Conservation (phyloP, 192 early-diverging fungal genomes). For the Coemansia sp. region DNA sequence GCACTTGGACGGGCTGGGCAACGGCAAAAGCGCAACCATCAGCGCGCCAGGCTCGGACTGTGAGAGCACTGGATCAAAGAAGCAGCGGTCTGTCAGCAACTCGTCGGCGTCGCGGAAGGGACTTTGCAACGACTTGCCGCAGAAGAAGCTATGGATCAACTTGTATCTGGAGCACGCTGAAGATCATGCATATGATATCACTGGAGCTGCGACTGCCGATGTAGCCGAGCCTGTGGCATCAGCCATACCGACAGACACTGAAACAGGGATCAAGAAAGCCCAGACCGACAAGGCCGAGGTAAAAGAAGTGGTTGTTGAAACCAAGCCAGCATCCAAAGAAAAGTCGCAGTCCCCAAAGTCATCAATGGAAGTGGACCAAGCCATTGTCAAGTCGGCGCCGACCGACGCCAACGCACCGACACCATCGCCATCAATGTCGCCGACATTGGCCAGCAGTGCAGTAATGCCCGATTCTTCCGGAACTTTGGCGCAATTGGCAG, state of each 20-base stretch:
- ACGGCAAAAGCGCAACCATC: background rate
- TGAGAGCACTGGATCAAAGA: slow-evolving; percentile 17
- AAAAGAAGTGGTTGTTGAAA: background rate
- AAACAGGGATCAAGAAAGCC: background rate
- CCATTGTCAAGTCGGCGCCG: slow-evolving; percentile 28
- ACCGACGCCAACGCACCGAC: slow-evolving; percentile 46
- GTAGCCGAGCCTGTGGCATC: background rate
- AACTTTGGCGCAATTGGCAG: background rate
- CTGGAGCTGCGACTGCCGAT: background rate
- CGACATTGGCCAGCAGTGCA: background rate
- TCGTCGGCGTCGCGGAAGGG: background rate
- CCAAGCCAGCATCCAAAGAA: background rate
- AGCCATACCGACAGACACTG: background rate
- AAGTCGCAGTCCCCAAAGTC: background rate
- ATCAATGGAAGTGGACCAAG: background rate
- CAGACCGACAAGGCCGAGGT: background rate
- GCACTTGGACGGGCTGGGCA: background rate
- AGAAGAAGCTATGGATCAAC: slow-evolving; percentile 54
- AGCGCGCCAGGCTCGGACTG: slow-evolving; percentile 2
- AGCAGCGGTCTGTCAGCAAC: slow-evolving; percentile 15
- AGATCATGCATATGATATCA: background rate
- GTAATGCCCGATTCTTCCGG: background rate
- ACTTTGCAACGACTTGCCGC: slow-evolving; percentile 18
- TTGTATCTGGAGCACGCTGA: slow-evolving; percentile 34
- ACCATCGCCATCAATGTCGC: slow-evolving; percentile 25